Evolutionary conservation across 106 monocot species (phyloP).

Genomic region (Dendrobium officinale): DNA sequence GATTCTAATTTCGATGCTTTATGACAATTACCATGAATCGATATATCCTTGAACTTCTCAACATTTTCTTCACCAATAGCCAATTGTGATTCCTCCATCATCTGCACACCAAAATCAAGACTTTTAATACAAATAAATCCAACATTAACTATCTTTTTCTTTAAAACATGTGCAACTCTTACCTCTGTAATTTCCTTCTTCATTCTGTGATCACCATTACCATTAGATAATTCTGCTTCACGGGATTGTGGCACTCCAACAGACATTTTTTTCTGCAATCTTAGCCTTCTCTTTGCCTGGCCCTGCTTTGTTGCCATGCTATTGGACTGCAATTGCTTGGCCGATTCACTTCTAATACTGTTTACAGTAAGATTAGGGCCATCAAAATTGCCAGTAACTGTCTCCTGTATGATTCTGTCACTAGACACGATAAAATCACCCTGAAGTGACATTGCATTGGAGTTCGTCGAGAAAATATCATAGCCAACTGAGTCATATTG

Average conservation of each 20-base stretch:
- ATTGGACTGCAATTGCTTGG: background rate
- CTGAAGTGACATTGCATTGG: background rate
- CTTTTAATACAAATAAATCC: background rate
- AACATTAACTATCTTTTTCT: background rate
- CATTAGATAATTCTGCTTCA: background rate
- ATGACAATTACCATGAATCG: slow-evolving; percentile 1
- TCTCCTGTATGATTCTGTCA: background rate
- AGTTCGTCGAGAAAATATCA: background rate
- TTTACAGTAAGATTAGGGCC: background rate
- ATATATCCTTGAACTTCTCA: background rate
- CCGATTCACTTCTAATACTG: background rate
- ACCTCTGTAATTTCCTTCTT: slow-evolving; percentile 5
- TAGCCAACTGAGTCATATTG: background rate
- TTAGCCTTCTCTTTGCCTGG: slow-evolving; percentile 7
- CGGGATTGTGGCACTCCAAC: background rate
- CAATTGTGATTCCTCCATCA: background rate
- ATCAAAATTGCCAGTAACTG: background rate
- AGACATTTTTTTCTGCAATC: background rate
- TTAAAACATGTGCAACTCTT: background rate
- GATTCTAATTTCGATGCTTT: background rate
- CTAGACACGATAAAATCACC: background rate
- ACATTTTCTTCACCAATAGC: background rate
- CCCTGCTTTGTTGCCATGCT: background rate
- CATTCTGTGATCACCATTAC: background rate
- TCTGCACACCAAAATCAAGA: slow-evolving; percentile 8